Conservation (phyloP, 2,329 filamentous ascomycete species). For the Davidsoniella virescens region DNA sequence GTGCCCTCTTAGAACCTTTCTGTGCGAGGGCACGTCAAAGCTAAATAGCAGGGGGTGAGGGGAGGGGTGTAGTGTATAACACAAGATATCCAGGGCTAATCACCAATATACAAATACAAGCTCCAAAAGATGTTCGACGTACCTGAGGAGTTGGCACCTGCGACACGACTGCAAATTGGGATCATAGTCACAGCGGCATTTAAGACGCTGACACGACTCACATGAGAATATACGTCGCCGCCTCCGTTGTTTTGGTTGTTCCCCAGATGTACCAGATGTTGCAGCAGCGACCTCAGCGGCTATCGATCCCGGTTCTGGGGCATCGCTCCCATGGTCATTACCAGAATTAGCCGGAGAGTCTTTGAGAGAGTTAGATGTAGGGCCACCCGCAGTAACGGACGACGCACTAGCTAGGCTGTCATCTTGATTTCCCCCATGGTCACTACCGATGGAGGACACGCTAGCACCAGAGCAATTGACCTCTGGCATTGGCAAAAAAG, state of each 20-base stretch:
- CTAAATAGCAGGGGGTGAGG: too few relatives aligned
- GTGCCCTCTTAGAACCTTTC: too few relatives aligned
- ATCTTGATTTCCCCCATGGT: neutral
- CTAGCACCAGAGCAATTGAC: neutral
- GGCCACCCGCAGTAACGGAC: neutral
- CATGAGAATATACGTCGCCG: slow-evolving; percentile 10
- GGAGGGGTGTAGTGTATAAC: too few relatives aligned
- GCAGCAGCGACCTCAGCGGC: slow-evolving; percentile 8
- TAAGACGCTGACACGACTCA: slow-evolving; percentile 11
- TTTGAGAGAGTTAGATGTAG: neutral
- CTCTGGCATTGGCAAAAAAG: neutral
- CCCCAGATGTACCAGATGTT: neutral
- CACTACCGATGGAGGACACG: slow-evolving; percentile 3
- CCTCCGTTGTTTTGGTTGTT: slow-evolving; percentile 10
- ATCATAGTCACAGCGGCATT: slow-evolving; percentile 12
- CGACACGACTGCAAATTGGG: slow-evolving; percentile 10
- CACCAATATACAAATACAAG: neutral
- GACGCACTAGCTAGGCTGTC: too few relatives aligned
- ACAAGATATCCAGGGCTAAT: neutral
- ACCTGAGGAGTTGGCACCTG: slow-evolving; percentile 10
- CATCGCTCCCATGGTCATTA: neutral
- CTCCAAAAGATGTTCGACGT: neutral
- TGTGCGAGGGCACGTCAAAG: neutral
- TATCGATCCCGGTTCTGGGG: slow-evolving; percentile 5
- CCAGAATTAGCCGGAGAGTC: neutral